phyloP scores from a whole-genome alignment of 2,329 filamentous ascomycete genomes.

The Colletotrichum paranaense region DNA sequence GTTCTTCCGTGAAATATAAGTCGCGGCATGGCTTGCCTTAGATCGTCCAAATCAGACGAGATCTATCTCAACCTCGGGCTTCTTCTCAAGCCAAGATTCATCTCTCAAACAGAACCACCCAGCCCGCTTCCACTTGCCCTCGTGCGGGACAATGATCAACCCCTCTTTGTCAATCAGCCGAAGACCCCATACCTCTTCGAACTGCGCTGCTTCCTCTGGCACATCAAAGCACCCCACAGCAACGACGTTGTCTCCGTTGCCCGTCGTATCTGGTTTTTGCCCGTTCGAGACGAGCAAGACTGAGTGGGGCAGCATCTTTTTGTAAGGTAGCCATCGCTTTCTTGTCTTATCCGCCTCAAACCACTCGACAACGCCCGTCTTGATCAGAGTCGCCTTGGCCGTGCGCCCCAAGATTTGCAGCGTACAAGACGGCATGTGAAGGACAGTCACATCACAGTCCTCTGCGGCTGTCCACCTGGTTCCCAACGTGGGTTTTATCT shows the following conservation, averaged over 20 bases:
- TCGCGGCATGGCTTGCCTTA: no score
- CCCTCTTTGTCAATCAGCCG: constrained; percentile 5
- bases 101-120: constrained; percentile 12
- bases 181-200: constrained; percentile 3
- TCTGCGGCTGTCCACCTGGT: not conserved
- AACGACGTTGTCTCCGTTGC: not conserved
- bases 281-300: not conserved
- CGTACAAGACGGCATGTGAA: constrained; percentile 16
- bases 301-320: not conserved
- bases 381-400: not conserved
- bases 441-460: not conserved
- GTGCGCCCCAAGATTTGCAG: not conserved
- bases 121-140: not conserved
- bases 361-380: not conserved
- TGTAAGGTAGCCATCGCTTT: not conserved
- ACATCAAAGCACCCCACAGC: constrained; percentile 12
- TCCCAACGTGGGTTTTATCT: not conserved
- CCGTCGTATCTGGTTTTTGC: not conserved
- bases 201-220: not conserved
- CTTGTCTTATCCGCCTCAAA: not conserved
- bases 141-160: not conserved
- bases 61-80: not conserved
- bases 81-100: constrained; percentile 3
- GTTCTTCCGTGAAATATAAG: not conserved
- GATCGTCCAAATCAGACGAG: not conserved